Base-by-base conservation (phyloP, 495 filamentous ascomycete genomes). In the Penicillium cinerascens region DNA sequence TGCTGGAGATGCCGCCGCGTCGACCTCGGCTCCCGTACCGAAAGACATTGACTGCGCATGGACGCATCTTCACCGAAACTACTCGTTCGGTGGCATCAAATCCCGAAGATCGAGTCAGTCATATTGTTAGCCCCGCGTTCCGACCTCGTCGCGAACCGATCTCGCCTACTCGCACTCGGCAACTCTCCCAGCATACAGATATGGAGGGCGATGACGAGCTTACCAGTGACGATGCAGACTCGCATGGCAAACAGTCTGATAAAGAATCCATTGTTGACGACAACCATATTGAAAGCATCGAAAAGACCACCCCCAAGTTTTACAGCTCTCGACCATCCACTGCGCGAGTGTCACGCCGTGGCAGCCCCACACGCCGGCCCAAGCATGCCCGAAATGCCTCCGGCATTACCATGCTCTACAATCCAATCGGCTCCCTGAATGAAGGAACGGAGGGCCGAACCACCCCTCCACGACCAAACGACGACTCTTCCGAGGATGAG, bases 141-240 rank as follows among this genome's bases (percentile, higher is more conserved):
- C 33, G 56, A 18, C 53, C 62, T 47, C 63, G 69, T 55, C 44
- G 65, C 33, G 44, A 51, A 6, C 56, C 51, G n/a, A n/a, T 50
- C 6, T 60, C 69, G 2, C 60, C 63, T 1, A 54, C 42, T 0
- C 66, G 63, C 41, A 58, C 42, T 35, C 65, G 76, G 13, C 73
- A 76, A 43, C 54, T 72, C 11, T 78, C 76, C 0, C 76, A 75
- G 38, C 76, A 88, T 55, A 88, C 85, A 2, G 89, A 90, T 57
- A 90, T 80, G 29, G 90, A 96, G 68, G 91, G 88, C 3, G 91
- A 96, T 57, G 90, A 95, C 56, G 91, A 95, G 66, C 76, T 89
- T n/a, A 79, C 89, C n/a, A 91, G 88, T 0, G 87, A 87, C 37
- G 86, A 85, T 38, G 82, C 85, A 33, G 84, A 85, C 42, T 67